Base-by-base conservation (phyloP, 495 filamentous ascomycete genomes). In the Extremus antarcticus region DNA sequence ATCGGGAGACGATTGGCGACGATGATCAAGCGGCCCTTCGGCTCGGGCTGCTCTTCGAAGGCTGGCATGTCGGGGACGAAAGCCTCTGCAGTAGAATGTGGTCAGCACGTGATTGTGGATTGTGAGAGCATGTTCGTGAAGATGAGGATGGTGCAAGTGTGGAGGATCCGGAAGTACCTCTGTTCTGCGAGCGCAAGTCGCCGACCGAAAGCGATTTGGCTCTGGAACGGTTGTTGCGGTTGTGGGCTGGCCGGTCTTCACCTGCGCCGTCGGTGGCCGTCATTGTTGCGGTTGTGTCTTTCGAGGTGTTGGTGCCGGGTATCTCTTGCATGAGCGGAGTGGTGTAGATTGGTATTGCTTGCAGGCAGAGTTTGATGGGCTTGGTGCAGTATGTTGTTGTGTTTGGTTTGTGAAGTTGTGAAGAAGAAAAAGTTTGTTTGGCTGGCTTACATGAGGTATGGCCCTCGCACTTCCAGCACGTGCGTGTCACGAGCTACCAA, bases 1-100 rank as follows among this genome's bases (percentile, higher is more conserved):
- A 96, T 94, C 3, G 91, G 91, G 11, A 96, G 78, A 43, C 92
- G 86, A 58, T 97, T 97, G 13, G 91, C 95, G 61, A 95, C 80
- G 43, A 97, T 81, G 38, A 95, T 83, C 41, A 97, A 75, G 2
- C 71, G 67, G 32, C 70, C 71, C 50, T 73, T 66, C 21, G 62
- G 46, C 49, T 40, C 29, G 3, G 50, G 17, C 19, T 39, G 25
- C 41, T 53, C 56, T n/a, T 50, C 49, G 22, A 54, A 32, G 19
- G 54, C 22, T 4, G 58, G 48, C 58, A 61, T 61, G 49, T 56
- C 29, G 54, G 25, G 32, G 43, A 55, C 32, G 53, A 43, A 48
- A 9, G 46, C 46, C 9, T 25, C 53, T 55, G 45, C n/a, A 22
- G 29, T 13, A 55, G 43, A 19, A 11, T 17, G 2, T 21, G 20